Evolutionary conservation across 257 asterid species (phyloP).

Genomic region (Pogostemon cablin): DNA sequence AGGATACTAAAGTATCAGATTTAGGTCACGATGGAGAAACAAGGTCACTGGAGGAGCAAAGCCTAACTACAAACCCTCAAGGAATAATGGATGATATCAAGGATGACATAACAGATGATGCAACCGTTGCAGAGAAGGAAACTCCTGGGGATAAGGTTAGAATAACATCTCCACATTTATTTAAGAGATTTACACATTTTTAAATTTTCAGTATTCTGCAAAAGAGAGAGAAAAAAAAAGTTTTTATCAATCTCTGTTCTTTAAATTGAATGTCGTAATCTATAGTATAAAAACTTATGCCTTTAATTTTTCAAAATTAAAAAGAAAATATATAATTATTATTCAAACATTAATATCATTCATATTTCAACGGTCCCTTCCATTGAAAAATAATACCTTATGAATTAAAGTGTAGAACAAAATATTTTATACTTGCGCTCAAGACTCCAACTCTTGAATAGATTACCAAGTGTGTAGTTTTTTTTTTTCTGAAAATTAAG

Average conservation of each 20-base stretch:
- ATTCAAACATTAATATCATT: neutral
- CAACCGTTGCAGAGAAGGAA: constrained; percentile 21
- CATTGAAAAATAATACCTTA: too few relatives aligned
- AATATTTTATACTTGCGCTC: too few relatives aligned
- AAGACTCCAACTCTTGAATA: too few relatives aligned
- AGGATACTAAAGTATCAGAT: constrained; percentile 20
- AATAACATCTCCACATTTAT: neutral
- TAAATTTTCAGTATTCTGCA: neutral
- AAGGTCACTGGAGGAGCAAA: constrained; percentile 31
- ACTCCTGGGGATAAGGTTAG: constrained; percentile 32
- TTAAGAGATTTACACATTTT: neutral
- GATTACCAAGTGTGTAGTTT: too few relatives aligned
- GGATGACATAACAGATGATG: constrained; percentile 31
- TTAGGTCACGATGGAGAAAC: constrained; percentile 33
- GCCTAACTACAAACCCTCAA: constrained; percentile 25
- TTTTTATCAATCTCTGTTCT: neutral
- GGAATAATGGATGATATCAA: constrained; percentile 26
- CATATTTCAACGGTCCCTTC: too few relatives aligned
- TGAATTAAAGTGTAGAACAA: too few relatives aligned
- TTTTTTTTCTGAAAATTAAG: neutral
- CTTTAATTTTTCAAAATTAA: too few relatives aligned
- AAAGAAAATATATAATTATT: neutral
- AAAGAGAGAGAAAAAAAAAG: neutral
- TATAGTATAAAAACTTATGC: too few relatives aligned
- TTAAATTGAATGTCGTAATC: neutral